phyloP scores from a whole-genome alignment of 179 eudicot genomes.

The Spergularia azorica region DNA sequence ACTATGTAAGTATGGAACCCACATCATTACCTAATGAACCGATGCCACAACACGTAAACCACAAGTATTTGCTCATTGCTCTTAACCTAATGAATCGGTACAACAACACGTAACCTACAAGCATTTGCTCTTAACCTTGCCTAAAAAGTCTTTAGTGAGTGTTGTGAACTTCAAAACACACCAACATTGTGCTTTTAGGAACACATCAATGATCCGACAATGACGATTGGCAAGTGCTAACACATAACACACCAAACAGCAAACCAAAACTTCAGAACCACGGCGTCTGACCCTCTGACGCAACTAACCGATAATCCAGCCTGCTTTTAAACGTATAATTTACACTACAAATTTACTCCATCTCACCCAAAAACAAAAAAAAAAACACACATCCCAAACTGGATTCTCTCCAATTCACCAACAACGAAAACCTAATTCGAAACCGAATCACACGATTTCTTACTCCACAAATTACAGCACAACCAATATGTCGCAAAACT shows the following conservation, averaged over 20 bases:
- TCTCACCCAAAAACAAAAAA: neutral
- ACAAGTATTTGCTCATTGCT: too few relatives aligned
- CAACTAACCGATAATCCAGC: too few relatives aligned
- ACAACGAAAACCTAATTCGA: neutral
- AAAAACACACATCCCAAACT: neutral
- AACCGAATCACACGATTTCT: neutral
- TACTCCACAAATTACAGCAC: neutral
- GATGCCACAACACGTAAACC: neutral
- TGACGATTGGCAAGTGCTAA: too few relatives aligned
- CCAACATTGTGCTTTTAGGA: neutral
- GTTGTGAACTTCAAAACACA: neutral
- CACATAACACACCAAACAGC: too few relatives aligned
- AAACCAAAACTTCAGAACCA: too few relatives aligned
- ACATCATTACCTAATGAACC: neutral
- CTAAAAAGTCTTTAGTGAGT: neutral
- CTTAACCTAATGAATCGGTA: too few relatives aligned
- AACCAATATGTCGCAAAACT: too few relatives aligned
- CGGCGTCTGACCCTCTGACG: too few relatives aligned
- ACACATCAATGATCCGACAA: neutral
- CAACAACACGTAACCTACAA: neutral
- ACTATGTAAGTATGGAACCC: neutral
- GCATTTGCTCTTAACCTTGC: neutral
- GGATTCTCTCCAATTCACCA: neutral
- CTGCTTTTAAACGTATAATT: too few relatives aligned
- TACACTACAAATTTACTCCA: neutral